Conservation (phyloP, 2,329 filamentous ascomycete species). For the Emmonsia crescens region DNA sequence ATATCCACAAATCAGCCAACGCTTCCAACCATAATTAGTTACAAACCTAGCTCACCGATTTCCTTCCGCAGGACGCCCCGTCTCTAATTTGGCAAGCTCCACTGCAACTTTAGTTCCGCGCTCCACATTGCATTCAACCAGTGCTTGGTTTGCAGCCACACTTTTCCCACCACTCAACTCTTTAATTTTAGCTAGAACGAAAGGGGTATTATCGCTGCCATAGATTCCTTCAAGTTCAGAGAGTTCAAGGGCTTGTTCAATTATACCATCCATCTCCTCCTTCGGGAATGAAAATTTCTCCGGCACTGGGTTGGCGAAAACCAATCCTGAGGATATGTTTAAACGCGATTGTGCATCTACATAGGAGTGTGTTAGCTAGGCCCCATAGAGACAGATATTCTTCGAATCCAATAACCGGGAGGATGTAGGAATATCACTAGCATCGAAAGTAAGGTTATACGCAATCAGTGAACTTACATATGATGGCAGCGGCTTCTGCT, state of each 20-base stretch:
- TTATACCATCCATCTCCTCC: constrained; percentile 57
- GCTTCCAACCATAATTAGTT: constrained; percentile 11
- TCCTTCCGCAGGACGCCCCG: constrained; percentile 16
- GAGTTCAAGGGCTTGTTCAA: constrained; percentile 56
- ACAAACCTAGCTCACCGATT: constrained; percentile 30
- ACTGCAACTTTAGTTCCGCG: constrained; percentile 55
- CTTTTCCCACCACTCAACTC: constrained; percentile 63
- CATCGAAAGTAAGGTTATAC: constrained; percentile 3
- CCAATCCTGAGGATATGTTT: constrained; percentile 63
- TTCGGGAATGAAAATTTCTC: constrained; percentile 58
- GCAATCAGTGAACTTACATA: constrained; percentile 42
- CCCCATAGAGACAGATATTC: not conserved
- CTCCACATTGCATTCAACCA: constrained; percentile 57
- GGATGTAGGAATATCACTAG: not conserved
- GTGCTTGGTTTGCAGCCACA: constrained; percentile 60
- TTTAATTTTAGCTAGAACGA: constrained; percentile 66
- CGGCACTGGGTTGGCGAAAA: constrained; percentile 85
- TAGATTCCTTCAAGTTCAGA: constrained; percentile 54
- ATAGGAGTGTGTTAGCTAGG: not conserved
- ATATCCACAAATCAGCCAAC: constrained; percentile 27
- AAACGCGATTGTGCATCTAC: constrained; percentile 65
- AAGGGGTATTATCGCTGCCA: constrained; percentile 75
- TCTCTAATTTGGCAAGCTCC: constrained; percentile 47
- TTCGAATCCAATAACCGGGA: not conserved
- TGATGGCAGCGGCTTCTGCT: constrained; percentile 77